Evolutionary conservation across 352 stramenopile genomes (phyloP).

Genomic region (Globisporangium polare): DNA sequence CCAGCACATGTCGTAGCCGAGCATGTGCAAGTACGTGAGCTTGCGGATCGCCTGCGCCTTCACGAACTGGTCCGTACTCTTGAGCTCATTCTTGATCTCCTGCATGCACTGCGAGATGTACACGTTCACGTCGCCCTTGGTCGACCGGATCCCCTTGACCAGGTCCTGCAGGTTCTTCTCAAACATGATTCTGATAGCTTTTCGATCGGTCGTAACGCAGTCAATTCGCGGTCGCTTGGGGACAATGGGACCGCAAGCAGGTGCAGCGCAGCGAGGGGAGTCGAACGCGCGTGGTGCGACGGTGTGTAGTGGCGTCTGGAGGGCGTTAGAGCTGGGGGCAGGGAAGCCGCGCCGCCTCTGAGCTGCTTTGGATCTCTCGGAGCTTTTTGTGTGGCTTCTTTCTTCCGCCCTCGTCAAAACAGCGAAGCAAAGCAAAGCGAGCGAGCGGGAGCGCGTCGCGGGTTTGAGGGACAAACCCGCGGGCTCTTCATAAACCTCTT

Average conservation of each 20-base stretch:
- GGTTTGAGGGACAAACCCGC: background rate
- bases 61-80: slow-evolving; percentile 94
- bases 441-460: background rate
- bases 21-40: slow-evolving; percentile 97
- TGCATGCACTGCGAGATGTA: slow-evolving; percentile 98
- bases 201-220: background rate
- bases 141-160: slow-evolving; percentile 97
- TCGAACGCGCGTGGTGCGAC: background rate
- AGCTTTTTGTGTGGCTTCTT: slow-evolving; percentile 11
- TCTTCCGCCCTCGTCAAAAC: slow-evolving; percentile 7
- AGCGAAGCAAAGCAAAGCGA: background rate
- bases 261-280: slow-evolving; percentile 1
- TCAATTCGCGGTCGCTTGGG: background rate
- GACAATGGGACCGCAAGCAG: background rate
- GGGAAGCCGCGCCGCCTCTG: slow-evolving; percentile 1
- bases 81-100: slow-evolving; percentile 98
- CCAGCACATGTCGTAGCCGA: slow-evolving; percentile 98
- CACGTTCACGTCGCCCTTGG: slow-evolving; percentile 93
- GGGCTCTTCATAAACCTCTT: background rate
- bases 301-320: background rate
- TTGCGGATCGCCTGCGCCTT: slow-evolving; percentile 98
- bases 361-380: slow-evolving; percentile 7
- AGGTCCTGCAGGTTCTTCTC: slow-evolving; percentile 98
- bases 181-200: slow-evolving; percentile 82
- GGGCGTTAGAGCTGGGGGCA: background rate